Base-by-base conservation (phyloP, 495 filamentous ascomycete genomes). In the Cladorrhinum samala region DNA sequence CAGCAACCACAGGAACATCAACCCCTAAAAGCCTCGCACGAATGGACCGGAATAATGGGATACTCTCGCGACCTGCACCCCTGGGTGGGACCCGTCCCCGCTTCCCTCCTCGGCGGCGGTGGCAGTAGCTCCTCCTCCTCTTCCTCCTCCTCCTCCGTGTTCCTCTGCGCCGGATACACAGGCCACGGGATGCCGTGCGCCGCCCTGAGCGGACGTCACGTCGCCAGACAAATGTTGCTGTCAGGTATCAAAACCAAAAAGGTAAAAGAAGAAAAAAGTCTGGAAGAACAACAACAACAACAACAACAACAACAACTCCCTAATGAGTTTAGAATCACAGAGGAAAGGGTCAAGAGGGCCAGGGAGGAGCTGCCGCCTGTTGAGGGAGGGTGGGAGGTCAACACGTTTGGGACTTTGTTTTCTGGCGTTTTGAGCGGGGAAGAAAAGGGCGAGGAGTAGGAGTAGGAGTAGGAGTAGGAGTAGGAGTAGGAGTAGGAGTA, bases 11-110 rank as follows among this genome's bases (percentile, higher is more conserved):
- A 27, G 17, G 9, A 37, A 23, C 21, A 23, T 19, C 46, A 9
- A 24, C 76, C 78, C 56, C 65, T 87, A 27, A 46, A 68, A 9
- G 78, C 86, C 0, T 75, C 74, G 33, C 72, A 74, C 54, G 77
- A 88, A 62, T 95, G 89, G 89, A 86, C 84, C 0, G 89, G 89
- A 0, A 86, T 88, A 50, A 93, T 91, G 89, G 88, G 84, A 0
- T 92, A 84, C 63, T 83, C 75, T 24, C 68, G 82, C 0, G 89
- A 93, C 61, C 71, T 77, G 0, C 67, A 79, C 18, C 86, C 89
- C 0, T 91, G 77, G 82, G 86, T 87, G 16, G 83, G 82, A 0
- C 67, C 65, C 19, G 82, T 84, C 21, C 80, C 74, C 0, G 65
- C 71, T 14, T 65, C 68, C 2, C 54, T 74, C 13, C 11, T 33